phyloP scores from a whole-genome alignment of 2,329 filamentous ascomycete genomes.

The Trichophyton schoenleinii region DNA sequence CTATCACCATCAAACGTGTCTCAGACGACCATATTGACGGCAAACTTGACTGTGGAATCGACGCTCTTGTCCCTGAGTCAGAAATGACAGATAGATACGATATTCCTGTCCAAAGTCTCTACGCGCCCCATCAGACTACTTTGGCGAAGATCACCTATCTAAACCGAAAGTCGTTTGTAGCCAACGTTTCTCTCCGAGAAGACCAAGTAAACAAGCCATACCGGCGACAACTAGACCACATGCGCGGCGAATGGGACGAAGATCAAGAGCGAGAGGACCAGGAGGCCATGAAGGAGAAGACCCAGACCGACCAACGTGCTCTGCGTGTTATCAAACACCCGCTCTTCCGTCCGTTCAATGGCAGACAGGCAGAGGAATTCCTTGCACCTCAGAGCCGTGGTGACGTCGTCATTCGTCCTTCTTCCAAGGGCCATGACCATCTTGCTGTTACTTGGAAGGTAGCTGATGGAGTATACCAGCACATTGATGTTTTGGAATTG shows the following conservation, averaged over 20 bases:
- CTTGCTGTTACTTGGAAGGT: slow-evolving; percentile 97
- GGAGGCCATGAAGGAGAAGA: slow-evolving; percentile 74
- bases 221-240: slow-evolving; percentile 56
- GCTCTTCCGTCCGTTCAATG: slow-evolving; percentile 86
- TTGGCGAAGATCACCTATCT: slow-evolving; percentile 80
- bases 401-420: slow-evolving; percentile 89
- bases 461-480: slow-evolving; percentile 87
- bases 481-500: slow-evolving; percentile 91
- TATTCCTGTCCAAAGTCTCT: slow-evolving; percentile 58
- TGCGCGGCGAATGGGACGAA: slow-evolving; percentile 77
- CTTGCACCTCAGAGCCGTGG: slow-evolving; percentile 73
- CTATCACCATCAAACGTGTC: slow-evolving; percentile 74
- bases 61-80: slow-evolving; percentile 70
- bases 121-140: slow-evolving; percentile 67
- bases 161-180: slow-evolving; percentile 72
- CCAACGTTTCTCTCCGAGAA: slow-evolving; percentile 73
- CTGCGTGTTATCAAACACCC: slow-evolving; percentile 97
- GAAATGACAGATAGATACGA: slow-evolving; percentile 64
- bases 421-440: slow-evolving; percentile 89
- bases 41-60: slow-evolving; percentile 86
- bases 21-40: slow-evolving; percentile 89
- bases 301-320: slow-evolving; percentile 69
- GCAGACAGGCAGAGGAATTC: slow-evolving; percentile 83
- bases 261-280: slow-evolving; percentile 67
- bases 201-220: slow-evolving; percentile 64